Percentiles rank a stretch among this genome's conserved stretches.
phyloP scores from a whole-genome alignment of 352 stramenopile genomes.

The Phytophthora pini region DNA sequence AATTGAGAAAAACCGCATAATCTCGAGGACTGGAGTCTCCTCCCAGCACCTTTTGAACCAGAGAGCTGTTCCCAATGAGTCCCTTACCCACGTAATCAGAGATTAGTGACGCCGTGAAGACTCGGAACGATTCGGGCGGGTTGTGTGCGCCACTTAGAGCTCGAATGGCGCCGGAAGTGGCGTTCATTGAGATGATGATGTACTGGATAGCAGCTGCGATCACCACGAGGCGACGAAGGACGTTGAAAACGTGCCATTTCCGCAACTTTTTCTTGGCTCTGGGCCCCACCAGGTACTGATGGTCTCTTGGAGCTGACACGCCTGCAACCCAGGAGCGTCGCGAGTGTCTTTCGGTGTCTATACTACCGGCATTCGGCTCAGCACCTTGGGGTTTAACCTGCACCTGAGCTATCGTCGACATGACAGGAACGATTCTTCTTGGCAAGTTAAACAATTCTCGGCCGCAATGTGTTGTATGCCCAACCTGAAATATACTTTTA shows the following conservation, averaged over 20 bases:
- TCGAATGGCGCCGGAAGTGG: constrained; percentile 20
- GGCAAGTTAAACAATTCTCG: neutral
- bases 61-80: constrained; percentile 37
- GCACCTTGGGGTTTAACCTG: constrained; percentile 16
- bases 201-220: constrained; percentile 44
- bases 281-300: constrained; percentile 17
- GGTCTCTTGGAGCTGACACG: neutral
- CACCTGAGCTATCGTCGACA: constrained; percentile 18
- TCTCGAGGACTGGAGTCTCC: constrained; percentile 35
- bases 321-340: constrained; percentile 5
- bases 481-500: too few species aligned
- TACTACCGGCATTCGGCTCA: neutral
- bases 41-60: constrained; percentile 27
- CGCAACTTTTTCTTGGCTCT: constrained; percentile 24
- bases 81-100: constrained; percentile 34
- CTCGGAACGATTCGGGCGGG: constrained; percentile 14
- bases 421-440: constrained; percentile 1
- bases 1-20: constrained; percentile 28
- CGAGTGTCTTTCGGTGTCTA: neutral
- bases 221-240: constrained; percentile 31
- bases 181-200: constrained; percentile 34
- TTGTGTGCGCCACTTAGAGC: constrained; percentile 24
- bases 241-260: constrained; percentile 27
- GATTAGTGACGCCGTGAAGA: constrained; percentile 31
- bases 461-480: too few species aligned